Base-by-base conservation (phyloP, 305 asterid species). In the Solanum chacoense region DNA sequence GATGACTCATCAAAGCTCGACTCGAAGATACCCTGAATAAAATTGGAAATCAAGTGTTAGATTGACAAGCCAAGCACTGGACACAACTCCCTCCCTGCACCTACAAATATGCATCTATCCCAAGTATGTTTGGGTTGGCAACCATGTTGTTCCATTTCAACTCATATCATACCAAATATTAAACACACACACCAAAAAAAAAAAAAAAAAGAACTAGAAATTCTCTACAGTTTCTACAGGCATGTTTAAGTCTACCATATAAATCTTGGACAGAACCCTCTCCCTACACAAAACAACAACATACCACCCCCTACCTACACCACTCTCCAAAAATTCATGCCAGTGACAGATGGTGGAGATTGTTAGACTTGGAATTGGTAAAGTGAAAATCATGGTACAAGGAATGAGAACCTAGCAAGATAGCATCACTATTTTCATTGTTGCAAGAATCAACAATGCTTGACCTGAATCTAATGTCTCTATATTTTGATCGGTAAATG, bases 1-100 rank as follows among this genome's bases (percentile, higher is more conserved):
- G 99, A 90, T 90, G 99, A 87, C 92, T 95, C 99, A 96, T 98
- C 91, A 98, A 89, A 85, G 94, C 97, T 89, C 98, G 94, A 90
- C 97, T 93, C 28, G 98, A 96, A n/a, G 96, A 94, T 84, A 95
- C 98, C 99, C 99, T 98, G 94, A 81, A 90, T 89, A 90, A 37
- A 89, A 74, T 38, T 24, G 80, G 88, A 88, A 91, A 85, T 85
- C 88, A 90, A 50, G 88, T 86, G 75, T 91, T 37, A 92, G 90
- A 84, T 89, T 31, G 31, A 87, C 72, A 73, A 26, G 50, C 69
- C 34, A 81, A 29, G 40, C 32, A 40, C 85, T 79, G 24, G 85
- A 38, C 65, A 81, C 16, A 45, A 83, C 38, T 16, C 9, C 37
- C 59, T 38, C 69, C 67, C 36, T 40, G 34, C 67, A 42, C 26